Percentiles rank a stretch among this genome's conserved stretches.
phyloP scores from a whole-genome alignment of 129 eudicot genomes.

The Centella asiatica region DNA sequence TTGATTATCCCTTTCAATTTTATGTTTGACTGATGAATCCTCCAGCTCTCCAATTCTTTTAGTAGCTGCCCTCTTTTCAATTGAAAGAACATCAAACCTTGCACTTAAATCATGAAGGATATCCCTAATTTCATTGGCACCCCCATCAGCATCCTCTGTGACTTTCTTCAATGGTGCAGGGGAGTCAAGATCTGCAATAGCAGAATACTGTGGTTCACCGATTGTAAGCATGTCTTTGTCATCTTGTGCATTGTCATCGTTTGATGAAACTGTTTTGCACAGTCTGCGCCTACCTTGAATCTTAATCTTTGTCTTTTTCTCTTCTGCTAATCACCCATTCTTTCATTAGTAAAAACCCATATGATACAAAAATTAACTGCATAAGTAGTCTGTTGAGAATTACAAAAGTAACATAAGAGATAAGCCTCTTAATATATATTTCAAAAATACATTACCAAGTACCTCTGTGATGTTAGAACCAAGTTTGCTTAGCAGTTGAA shows the following conservation, averaged over 20 bases:
- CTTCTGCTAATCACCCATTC: slow-evolving; percentile 18
- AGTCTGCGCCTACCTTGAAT: slow-evolving; percentile 83
- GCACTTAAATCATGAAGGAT: slow-evolving; percentile 67
- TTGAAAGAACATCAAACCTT: slow-evolving; percentile 59
- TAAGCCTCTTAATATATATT: background rate
- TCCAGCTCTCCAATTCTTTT: slow-evolving; percentile 21
- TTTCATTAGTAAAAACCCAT: slow-evolving; percentile 7
- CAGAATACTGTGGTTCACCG: slow-evolving; percentile 21
- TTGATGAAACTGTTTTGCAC: slow-evolving; percentile 46
- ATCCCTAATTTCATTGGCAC: slow-evolving; percentile 74
- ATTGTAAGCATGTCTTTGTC: slow-evolving; percentile 7
- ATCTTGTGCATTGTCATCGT: slow-evolving; percentile 22
- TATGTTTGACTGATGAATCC: slow-evolving; percentile 12
- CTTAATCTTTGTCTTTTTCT: slow-evolving; percentile 42
- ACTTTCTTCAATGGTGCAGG: slow-evolving; percentile 40
- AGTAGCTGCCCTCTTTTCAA: slow-evolving; percentile 54
- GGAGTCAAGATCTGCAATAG: slow-evolving; percentile 50
- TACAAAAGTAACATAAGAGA: no score
- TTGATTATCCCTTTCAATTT: slow-evolving; percentile 16
- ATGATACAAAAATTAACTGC: background rate
- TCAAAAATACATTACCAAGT: background rate
- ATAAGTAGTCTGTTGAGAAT: no score
- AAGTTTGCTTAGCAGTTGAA: background rate
- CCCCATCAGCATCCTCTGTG: slow-evolving; percentile 15
- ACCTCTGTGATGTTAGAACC: background rate